Evolutionary conservation across 345 rosid genomes (phyloP), one percentile per base, ranked within the genome.

Genomic region (Pugionium dolabratum): DNA sequence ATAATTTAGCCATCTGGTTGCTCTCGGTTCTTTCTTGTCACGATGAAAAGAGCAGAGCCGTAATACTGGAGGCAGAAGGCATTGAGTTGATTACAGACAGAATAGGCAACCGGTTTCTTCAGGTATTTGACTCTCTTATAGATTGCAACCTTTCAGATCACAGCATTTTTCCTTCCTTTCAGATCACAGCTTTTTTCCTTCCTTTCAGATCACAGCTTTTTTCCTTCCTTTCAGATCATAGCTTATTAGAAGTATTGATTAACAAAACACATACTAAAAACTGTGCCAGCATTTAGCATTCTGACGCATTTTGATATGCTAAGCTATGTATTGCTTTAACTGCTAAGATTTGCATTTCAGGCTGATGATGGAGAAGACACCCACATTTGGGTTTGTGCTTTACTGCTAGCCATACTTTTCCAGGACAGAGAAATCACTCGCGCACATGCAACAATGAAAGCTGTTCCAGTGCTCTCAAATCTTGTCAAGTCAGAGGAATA

Each of bases 361-460:
- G 89, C 79, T 74, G 99, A 91, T 75, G 64, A 77, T 62, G 82
- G 75, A 60, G 97, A 91, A 79, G 99, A 95, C 81, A 78, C 84
- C 79, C 80, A 90, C 81, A 76, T 82, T 58, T 95, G 99, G 99
- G 89, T 91, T 62, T 89, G 91, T 78, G 96, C 99, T 64, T 78
- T 95, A 64, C 79, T 95, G 72, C 91, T 91, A 28, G 94, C 98
- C 51, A 85, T 89, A 81, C 79, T 95, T 60, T 89, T 95, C 78
- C 94, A 87, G 77, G 97, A 95, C 77, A 87, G 99, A 85, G 99
- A 95, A 71, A 89, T 95, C 70, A 91, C 89, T 42, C 82, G 98
- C 36, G 91, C 89, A 42, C 69, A 83, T 79, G 93, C 87, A 55
- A 87, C 97, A 37, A 87, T 91, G 97, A 89, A 89, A 76, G 79